Evolutionary conservation across 768 basidiomycete species (phyloP).

Genomic region (Auricularia sp.): DNA sequence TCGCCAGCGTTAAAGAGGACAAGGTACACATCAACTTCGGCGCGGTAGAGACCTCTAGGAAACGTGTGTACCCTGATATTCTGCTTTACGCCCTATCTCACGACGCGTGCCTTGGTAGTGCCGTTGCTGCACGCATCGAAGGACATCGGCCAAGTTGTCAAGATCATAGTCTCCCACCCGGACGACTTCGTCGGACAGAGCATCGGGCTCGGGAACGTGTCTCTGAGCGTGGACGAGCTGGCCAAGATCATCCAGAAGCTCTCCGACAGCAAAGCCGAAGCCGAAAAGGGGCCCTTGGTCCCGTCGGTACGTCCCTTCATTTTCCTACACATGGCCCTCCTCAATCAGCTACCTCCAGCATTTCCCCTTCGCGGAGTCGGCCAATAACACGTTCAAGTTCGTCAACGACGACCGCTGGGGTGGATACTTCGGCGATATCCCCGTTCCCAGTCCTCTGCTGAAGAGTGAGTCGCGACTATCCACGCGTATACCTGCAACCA

Average conservation of each 20-base stretch:
- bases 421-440: neutral
- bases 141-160: neutral
- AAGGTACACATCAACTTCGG: too few species aligned
- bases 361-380: too few species aligned
- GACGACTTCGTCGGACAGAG: neutral
- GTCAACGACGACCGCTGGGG: neutral
- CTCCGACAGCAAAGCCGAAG: neutral
- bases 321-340: too few species aligned
- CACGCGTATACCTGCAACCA: too few species aligned
- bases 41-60: too few species aligned
- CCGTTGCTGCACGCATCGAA: neutral
- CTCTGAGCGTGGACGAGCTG: neutral
- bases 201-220: neutral
- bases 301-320: too few species aligned
- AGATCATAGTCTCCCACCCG: neutral
- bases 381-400: neutral
- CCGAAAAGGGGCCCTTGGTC: too few species aligned
- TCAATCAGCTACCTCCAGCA: too few species aligned
- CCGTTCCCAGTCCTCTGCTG: neutral
- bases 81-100: too few species aligned
- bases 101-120: neutral
- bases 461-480: neutral
- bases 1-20: neutral
- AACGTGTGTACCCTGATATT: too few species aligned
- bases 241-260: neutral